phyloP scores from a whole-genome alignment of 2,329 filamentous ascomycete species.

The Colletotrichum phormii region DNA sequence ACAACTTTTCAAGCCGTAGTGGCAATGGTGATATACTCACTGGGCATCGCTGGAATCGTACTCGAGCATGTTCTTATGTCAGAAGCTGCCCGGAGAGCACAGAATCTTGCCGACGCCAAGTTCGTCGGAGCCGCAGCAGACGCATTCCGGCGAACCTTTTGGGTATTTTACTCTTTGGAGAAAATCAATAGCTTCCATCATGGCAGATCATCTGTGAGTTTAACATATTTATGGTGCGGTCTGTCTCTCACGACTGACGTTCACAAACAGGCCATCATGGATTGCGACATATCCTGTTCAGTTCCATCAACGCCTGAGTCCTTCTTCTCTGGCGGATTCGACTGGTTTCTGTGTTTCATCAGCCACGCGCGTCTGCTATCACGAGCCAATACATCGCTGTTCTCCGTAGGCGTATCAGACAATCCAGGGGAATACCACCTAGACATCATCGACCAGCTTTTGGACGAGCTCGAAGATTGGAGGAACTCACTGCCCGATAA shows the following conservation, averaged over 20 bases:
- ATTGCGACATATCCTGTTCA: constrained; percentile 50
- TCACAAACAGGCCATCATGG: constrained; percentile 46
- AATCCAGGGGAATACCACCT: constrained; percentile 41
- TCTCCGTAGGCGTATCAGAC: constrained; percentile 47
- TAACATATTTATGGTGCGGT: background rate
- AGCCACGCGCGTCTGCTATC: constrained; percentile 47
- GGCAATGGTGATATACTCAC: constrained; percentile 45
- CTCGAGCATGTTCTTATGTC: constrained; percentile 44
- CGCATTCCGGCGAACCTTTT: constrained; percentile 49
- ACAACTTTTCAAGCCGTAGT: constrained; percentile 45
- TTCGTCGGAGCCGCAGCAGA: constrained; percentile 33
- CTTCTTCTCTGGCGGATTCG: constrained; percentile 43
- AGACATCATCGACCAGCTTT: constrained; percentile 43
- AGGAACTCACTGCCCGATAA: constrained; percentile 41
- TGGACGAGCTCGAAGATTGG: constrained; percentile 44
- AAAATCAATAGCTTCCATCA: constrained; percentile 48
- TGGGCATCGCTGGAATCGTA: constrained; percentile 41
- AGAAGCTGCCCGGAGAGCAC: constrained; percentile 45
- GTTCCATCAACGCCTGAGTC: constrained; percentile 48
- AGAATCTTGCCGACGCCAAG: constrained; percentile 42
- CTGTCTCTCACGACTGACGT: constrained; percentile 42
- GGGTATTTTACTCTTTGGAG: constrained; percentile 53
- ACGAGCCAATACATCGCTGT: constrained; percentile 46
- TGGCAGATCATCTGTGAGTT: constrained; percentile 46
- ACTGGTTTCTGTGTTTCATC: constrained; percentile 49